These are phyloP conservation scores for Thermothelomyces thermophilus DNA, from an alignment of 2,329 filamentous ascomycete genomes.

Conservation along the genomic window DNA sequence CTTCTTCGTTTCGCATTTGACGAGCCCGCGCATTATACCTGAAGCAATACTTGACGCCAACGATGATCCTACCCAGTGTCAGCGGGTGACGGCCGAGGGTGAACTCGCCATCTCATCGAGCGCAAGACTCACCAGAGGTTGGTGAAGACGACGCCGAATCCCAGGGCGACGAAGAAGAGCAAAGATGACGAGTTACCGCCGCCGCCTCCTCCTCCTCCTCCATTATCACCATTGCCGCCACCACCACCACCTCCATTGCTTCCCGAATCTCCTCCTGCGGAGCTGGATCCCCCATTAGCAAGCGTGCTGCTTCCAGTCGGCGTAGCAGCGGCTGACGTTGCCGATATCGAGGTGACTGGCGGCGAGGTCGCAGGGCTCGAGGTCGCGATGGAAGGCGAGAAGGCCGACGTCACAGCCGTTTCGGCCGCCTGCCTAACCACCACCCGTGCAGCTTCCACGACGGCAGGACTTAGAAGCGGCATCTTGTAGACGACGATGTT, in stretches of 20 bases:
- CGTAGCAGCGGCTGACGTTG: constrained; percentile 10
- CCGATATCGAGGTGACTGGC: neutral
- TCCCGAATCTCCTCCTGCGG: constrained; percentile 18
- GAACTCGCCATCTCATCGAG: neutral
- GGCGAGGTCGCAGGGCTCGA: neutral
- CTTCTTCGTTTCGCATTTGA: constrained; percentile 70
- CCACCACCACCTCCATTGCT: too few relatives aligned
- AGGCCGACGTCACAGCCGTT: neutral
- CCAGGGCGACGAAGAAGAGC: constrained; percentile 89
- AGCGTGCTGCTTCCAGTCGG: constrained; percentile 9
- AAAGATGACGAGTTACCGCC: constrained; percentile 57
- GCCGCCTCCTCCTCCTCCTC: constrained; percentile 27
- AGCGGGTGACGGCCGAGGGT: neutral
- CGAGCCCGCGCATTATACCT: constrained; percentile 94
- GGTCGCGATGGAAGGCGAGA: neutral
- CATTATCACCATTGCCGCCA: constrained; percentile 18
- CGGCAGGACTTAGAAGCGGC: constrained; percentile 24
- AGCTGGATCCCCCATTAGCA: constrained; percentile 10
- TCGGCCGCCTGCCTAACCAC: constrained; percentile 25
- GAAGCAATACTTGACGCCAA: constrained; percentile 99
- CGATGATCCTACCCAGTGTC: constrained; percentile 73
- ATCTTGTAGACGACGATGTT: constrained; percentile 19
- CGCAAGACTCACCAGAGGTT: constrained; percentile 78
- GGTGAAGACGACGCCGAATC: constrained; percentile 97
- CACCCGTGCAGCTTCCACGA: constrained; percentile 26